These are phyloP conservation scores for Vicia faba DNA, from an alignment of 306 rosid species.

Conservation along the genomic window DNA sequence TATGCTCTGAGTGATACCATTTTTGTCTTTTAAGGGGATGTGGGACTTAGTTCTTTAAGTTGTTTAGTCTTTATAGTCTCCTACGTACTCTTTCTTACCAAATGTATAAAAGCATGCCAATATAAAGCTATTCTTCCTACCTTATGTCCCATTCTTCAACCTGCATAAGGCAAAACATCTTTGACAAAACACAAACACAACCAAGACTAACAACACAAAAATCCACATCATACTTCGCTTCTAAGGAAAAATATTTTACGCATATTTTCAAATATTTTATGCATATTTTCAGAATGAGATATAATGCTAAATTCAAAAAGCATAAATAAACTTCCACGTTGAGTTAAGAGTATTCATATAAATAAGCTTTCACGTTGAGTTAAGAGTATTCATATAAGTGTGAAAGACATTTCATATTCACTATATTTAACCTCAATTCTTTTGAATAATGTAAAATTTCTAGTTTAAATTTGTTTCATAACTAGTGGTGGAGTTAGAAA, in stretches of 20 bases:
- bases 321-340: no score
- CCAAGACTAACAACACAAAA: conserved; percentile 5
- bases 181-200: conserved; percentile 17
- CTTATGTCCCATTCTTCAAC: conserved; percentile 45
- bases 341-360: no score
- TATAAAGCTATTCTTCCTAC: conserved; percentile 38
- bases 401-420: no score
- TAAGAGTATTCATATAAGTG: no score
- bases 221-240: neutral
- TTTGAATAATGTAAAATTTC: no score
- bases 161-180: conserved; percentile 37
- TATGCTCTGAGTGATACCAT: conserved; percentile 42
- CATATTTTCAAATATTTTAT: neutral
- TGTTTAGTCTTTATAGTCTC: conserved; percentile 46
- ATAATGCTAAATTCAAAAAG: neutral
- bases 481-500: no score
- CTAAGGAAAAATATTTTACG: neutral
- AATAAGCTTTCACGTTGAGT: no score
- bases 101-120: conserved; percentile 41
- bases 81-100: conserved; percentile 42
- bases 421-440: no score
- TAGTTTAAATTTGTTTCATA: no score
- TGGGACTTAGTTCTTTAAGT: conserved; percentile 35
- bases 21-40: conserved; percentile 38
- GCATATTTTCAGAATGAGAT: neutral